Percentiles rank a stretch among this genome's conserved stretches.
Conservation (phyloP, 179 eudicot genomes). For the Gypsophila paniculata region DNA sequence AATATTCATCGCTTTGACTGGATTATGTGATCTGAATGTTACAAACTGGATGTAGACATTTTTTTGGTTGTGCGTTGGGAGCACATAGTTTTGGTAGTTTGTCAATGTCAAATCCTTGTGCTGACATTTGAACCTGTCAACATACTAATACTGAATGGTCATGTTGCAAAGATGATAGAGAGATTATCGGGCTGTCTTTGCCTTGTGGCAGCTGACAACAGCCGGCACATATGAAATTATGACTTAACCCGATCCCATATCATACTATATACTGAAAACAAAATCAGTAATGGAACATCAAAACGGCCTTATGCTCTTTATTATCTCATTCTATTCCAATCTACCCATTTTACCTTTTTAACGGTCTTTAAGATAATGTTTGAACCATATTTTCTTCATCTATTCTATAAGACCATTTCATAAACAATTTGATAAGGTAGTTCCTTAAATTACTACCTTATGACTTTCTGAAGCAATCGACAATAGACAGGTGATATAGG, state of each 20-base stretch:
- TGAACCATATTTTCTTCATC: not conserved
- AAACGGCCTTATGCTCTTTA: not conserved
- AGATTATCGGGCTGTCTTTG: not conserved
- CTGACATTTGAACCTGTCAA: constrained; percentile 12
- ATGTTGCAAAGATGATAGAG: not conserved
- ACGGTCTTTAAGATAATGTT: too few relatives aligned
- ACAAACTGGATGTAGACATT: not conserved
- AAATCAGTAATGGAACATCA: not conserved
- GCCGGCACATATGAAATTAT: not conserved
- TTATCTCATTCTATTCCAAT: too few relatives aligned
- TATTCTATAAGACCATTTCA: too few relatives aligned
- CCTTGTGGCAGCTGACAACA: not conserved
- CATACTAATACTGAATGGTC: not conserved
- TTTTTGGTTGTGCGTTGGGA: not conserved
- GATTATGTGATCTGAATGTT: not conserved
- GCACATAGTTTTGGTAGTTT: constrained; percentile 2
- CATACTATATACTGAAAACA: not conserved
- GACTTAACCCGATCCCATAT: not conserved
- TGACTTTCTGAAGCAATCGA: not conserved
- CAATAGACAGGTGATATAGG: not conserved
- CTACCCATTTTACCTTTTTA: too few relatives aligned
- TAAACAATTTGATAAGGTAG: not conserved
- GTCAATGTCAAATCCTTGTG: constrained; percentile 12
- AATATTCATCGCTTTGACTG: not conserved
- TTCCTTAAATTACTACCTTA: not conserved